These are phyloP conservation scores for Candida oleophila DNA, from an alignment of 805 yeast species.

Conservation along the genomic window DNA sequence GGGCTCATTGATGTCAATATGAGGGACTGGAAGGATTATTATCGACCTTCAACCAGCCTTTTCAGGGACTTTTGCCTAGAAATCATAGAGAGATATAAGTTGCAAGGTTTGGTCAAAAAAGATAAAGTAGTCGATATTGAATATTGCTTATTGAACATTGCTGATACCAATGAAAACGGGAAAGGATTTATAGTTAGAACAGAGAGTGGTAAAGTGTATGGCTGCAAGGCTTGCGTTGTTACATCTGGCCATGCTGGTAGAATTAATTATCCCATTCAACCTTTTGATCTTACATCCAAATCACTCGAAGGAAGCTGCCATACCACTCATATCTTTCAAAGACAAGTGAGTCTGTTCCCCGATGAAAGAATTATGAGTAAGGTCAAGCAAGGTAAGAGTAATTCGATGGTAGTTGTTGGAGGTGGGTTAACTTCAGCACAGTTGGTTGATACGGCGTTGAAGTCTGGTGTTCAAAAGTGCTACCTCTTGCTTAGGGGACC, in stretches of 20 bases:
- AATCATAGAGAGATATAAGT: conserved; percentile 29
- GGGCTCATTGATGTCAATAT: conserved; percentile 42
- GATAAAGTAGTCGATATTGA: conserved; percentile 33
- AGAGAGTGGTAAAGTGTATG: conserved; percentile 27
- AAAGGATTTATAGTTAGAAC: conserved; percentile 35
- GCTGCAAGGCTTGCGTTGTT: conserved; percentile 32
- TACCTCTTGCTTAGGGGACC: conserved; percentile 35
- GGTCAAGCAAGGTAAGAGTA: conserved; percentile 8
- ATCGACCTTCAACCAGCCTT: conserved; percentile 40
- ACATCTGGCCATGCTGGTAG: conserved; percentile 37
- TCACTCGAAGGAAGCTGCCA: conserved; percentile 30
- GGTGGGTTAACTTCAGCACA: conserved; percentile 50
- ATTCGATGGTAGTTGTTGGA: conserved; percentile 38
- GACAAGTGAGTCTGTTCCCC: conserved; percentile 21
- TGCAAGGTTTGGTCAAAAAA: conserved; percentile 26
- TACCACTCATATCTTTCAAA: conserved; percentile 33
- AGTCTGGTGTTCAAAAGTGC: conserved; percentile 28
- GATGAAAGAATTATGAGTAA: conserved; percentile 16
- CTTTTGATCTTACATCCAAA: conserved; percentile 11
- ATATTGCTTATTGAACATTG: conserved; percentile 23
- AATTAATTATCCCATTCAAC: conserved; percentile 31
- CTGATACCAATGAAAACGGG: conserved; percentile 21
- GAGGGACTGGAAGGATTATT: conserved; percentile 45
- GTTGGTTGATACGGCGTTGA: conserved; percentile 37
- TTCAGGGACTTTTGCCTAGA: conserved; percentile 40